Conservation (phyloP, 306 rosid species). For the Lathyrus sativus region DNA sequence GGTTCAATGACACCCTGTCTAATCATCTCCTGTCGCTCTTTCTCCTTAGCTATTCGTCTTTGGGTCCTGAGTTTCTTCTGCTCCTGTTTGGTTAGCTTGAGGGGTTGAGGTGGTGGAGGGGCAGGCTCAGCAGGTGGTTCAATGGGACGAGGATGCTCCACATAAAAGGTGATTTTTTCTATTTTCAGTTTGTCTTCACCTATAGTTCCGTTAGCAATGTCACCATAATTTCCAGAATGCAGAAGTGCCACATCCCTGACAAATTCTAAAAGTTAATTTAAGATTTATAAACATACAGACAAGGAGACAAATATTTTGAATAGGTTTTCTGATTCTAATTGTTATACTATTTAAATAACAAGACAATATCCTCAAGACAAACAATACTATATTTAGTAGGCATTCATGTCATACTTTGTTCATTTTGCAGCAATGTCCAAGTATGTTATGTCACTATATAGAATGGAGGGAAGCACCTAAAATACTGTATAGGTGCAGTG, state of each 20-base stretch:
- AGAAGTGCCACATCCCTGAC: conserved; percentile 74
- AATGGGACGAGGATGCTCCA: conserved; percentile 95
- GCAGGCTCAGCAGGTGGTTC: conserved; percentile 97
- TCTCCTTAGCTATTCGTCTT: conserved; percentile 86
- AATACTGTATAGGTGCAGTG: neutral
- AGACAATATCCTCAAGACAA: neutral
- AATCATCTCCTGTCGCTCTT: conserved; percentile 94
- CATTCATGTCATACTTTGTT: conserved; percentile 4
- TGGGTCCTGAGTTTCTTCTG: conserved; percentile 97
- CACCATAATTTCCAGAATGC: conserved; percentile 67
- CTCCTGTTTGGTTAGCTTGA: conserved; percentile 90
- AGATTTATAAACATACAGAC: conserved; percentile 4
- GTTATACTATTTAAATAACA: conserved; percentile 5
- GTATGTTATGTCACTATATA: neutral
- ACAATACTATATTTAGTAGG: neutral
- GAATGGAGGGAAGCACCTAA: neutral
- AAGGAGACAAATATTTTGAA: neutral
- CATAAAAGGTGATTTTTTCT: conserved; percentile 75
- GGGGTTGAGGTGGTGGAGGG: conserved; percentile 98
- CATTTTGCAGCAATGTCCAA: neutral
- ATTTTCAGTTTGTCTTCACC: conserved; percentile 59
- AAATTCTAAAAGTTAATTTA: conserved; percentile 28
- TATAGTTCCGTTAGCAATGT: conserved; percentile 44
- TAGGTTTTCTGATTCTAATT: neutral
- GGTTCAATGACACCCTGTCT: conserved; percentile 95